Evolutionary conservation across 257 asterid genomes (phyloP).

Genomic region (Euphrasia confusa): DNA sequence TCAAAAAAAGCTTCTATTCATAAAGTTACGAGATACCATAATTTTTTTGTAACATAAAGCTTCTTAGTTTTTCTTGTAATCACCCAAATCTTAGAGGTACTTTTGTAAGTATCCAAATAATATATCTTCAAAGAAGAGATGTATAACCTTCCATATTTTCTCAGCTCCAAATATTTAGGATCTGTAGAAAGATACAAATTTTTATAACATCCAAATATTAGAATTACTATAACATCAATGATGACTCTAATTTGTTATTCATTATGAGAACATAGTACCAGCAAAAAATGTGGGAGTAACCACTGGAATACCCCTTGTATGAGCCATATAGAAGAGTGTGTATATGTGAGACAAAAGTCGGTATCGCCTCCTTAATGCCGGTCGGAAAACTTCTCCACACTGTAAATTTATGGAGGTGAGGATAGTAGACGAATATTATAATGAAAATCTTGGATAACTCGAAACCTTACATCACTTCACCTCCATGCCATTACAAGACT

Average conservation of each 20-base stretch:
- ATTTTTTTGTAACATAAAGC: not conserved
- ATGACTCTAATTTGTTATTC: conserved; percentile 5
- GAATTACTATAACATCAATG: conserved; percentile 16
- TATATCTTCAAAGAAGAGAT: conserved; percentile 20
- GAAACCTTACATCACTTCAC: conserved; percentile 7
- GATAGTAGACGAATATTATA: conserved; percentile 23
- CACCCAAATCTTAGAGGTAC: not conserved
- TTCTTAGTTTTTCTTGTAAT: not conserved
- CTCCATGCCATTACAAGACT: no score
- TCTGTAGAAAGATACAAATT: conserved; percentile 45
- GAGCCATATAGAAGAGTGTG: conserved; percentile 83
- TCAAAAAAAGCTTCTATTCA: no score
- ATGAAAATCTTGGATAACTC: not conserved
- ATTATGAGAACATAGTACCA: conserved; percentile 39
- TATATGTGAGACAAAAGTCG: conserved; percentile 85
- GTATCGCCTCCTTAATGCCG: conserved; percentile 83
- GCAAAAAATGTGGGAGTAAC: conserved; percentile 78
- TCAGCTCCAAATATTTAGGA: conserved; percentile 63
- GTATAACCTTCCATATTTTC: conserved; percentile 71
- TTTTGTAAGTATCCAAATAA: not conserved
- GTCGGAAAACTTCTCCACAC: conserved; percentile 97
- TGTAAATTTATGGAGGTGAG: conserved; percentile 25
- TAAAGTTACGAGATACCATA: no score
- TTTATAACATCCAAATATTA: not conserved
- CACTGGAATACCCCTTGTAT: conserved; percentile 76